A percentile compares a stretch with the other conserved stretches of the same genome.
phyloP scores from a whole-genome alignment of 2,329 filamentous ascomycete species.

The Sarocladium brachiariae region DNA sequence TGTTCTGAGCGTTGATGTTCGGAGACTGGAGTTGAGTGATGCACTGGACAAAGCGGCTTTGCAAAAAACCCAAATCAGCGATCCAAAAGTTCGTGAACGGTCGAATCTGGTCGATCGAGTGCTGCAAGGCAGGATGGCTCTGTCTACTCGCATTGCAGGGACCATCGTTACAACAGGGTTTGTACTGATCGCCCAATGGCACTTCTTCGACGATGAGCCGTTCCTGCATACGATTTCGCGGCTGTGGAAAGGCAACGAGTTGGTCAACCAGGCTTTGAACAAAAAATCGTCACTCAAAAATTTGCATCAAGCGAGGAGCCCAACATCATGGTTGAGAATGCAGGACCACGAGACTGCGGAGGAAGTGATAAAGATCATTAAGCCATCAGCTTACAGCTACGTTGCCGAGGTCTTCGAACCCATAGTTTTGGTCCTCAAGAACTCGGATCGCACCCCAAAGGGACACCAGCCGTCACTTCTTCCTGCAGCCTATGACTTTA shows the following conservation, averaged over 20 bases:
- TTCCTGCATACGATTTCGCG: constrained; percentile 24
- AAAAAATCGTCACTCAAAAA: constrained; percentile 42
- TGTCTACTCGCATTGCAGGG: constrained; percentile 69
- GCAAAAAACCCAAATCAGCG: constrained; percentile 24
- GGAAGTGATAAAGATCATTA: constrained; percentile 70
- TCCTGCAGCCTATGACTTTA: constrained; percentile 55
- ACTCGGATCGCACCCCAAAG: constrained; percentile 57
- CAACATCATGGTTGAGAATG: constrained; percentile 66
- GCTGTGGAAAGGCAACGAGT: constrained; percentile 16
- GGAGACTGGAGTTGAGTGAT: constrained; percentile 68
- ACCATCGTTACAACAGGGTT: constrained; percentile 67
- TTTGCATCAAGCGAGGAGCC: constrained; percentile 69
- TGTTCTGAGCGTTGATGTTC: constrained; percentile 72
- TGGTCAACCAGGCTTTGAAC: neutral
- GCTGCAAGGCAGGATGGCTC: constrained; percentile 56
- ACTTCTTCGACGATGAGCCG: constrained; percentile 61
- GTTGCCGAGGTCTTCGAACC: constrained; percentile 70
- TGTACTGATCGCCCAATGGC: constrained; percentile 67
- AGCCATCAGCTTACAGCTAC: constrained; percentile 64
- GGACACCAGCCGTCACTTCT: constrained; percentile 28
- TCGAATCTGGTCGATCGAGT: constrained; percentile 51
- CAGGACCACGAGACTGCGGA: constrained; percentile 74
- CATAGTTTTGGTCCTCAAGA: constrained; percentile 63
- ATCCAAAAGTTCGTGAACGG: constrained; percentile 10
- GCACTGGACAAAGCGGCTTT: constrained; percentile 53